phyloP scores from a whole-genome alignment of 441 rosid species.

The Croton laevigatus region DNA sequence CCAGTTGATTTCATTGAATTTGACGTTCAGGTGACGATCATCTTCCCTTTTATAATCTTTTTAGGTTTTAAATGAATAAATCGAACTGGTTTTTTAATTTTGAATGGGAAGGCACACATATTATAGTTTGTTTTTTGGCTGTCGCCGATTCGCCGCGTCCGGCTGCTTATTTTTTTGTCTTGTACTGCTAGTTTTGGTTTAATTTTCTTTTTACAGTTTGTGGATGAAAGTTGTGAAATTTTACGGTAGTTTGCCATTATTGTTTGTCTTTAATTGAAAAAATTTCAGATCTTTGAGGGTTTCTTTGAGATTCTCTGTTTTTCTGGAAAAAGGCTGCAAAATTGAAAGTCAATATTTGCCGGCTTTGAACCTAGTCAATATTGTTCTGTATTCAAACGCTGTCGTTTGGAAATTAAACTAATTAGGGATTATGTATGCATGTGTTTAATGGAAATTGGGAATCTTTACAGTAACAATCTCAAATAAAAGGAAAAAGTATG shows the following conservation, averaged over 20 bases:
- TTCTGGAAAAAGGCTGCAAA: neutral
- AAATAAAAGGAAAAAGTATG: too few species aligned
- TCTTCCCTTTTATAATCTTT: neutral
- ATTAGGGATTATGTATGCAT: neutral
- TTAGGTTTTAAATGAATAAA: neutral
- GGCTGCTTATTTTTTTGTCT: neutral
- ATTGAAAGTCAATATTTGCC: neutral
- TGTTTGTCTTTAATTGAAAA: neutral
- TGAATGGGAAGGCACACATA: neutral
- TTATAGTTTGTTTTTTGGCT: neutral
- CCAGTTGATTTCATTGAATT: constrained; percentile 82
- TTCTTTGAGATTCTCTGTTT: neutral
- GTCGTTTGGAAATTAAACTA: neutral
- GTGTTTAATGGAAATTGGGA: neutral
- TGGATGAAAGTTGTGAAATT: too few species aligned
- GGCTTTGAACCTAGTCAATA: neutral
- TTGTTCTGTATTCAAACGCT: neutral
- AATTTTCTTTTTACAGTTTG: too few species aligned
- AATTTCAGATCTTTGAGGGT: neutral
- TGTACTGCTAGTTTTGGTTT: neutral
- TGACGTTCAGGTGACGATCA: constrained; percentile 74
- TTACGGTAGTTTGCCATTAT: neutral
- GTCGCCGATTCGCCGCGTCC: neutral
- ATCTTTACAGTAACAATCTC: too few species aligned
- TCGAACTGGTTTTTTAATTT: neutral